Conservation (phyloP, 1,139 yeast species). For the Pichia norvegensis region DNA sequence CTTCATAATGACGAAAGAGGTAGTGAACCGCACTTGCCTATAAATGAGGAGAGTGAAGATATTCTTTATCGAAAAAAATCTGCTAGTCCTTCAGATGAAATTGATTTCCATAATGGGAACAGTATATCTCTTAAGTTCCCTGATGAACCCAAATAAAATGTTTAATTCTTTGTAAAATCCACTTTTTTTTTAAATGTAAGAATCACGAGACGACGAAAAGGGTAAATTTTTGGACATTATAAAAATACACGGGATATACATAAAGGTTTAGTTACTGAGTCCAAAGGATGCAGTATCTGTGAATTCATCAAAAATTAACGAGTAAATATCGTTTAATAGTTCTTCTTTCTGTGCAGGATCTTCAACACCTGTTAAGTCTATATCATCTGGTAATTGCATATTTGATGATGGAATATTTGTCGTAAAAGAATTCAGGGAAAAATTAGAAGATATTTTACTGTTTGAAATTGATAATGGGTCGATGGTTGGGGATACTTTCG, state of each 20-base stretch:
- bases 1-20: slow-evolving; percentile 2
- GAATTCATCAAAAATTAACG: slow-evolving; percentile 32
- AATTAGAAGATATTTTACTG: slow-evolving; percentile 1
- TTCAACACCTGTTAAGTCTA: slow-evolving; percentile 2
- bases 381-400: slow-evolving; percentile 1
- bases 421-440: not conserved
- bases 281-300: slow-evolving; percentile 24
- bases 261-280: not conserved
- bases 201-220: not conserved
- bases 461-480: not conserved
- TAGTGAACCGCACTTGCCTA: not conserved
- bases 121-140: slow-evolving; percentile 13
- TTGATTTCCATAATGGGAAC: slow-evolving; percentile 13
- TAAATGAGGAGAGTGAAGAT: not conserved
- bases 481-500: not conserved
- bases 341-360: slow-evolving; percentile 21
- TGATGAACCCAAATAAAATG: slow-evolving; percentile 5
- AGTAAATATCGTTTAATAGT: slow-evolving; percentile 30
- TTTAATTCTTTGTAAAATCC: not conserved
- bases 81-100: slow-evolving; percentile 2
- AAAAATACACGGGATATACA: not conserved
- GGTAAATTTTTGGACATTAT: not conserved
- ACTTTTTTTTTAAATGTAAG: no score
- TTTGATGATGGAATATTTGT: slow-evolving; percentile 3
- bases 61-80: not conserved